Percentiles rank a stretch among this genome's conserved stretches.
Conservation (phyloP, 2,329 filamentous ascomycete species). For the Fusarium nisikadoi region DNA sequence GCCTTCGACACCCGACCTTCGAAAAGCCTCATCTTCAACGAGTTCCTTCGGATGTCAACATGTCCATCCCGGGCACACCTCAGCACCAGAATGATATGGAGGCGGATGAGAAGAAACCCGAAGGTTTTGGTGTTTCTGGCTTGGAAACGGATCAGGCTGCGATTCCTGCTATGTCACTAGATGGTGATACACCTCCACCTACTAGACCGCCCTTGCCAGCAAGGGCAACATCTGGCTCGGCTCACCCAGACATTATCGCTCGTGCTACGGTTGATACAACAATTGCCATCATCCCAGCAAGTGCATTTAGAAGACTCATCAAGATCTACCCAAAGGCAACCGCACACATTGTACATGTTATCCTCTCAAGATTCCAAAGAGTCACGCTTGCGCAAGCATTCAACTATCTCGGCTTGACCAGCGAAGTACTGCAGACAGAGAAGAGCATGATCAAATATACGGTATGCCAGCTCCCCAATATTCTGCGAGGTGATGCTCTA, state of each 20-base stretch:
- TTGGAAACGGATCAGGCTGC: constrained; percentile 51
- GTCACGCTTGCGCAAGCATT: constrained; percentile 96
- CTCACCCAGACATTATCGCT: constrained; percentile 97
- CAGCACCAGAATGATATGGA: constrained; percentile 46
- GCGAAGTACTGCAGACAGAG: constrained; percentile 91
- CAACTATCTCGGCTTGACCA: constrained; percentile 90
- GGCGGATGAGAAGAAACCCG: constrained; percentile 28
- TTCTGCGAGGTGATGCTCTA: constrained; percentile 84
- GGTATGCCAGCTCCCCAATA: constrained; percentile 89
- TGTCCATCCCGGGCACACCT: constrained; percentile 55
- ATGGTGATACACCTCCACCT: constrained; percentile 52
- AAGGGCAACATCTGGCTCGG: constrained; percentile 72
- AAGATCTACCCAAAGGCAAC: constrained; percentile 96
- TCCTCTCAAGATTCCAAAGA: constrained; percentile 90
- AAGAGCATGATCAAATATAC: constrained; percentile 95
- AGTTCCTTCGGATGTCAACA: constrained; percentile 33
- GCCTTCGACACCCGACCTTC: constrained; percentile 45
- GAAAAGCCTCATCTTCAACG: constrained; percentile 30
- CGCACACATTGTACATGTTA: constrained; percentile 97
- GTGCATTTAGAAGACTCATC: constrained; percentile 91
- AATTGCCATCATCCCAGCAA: constrained; percentile 97
- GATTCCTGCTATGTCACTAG: constrained; percentile 81
- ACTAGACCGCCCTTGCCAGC: constrained; percentile 55
- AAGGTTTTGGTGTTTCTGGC: constrained; percentile 17
- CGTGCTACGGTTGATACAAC: constrained; percentile 95